Conservation (phyloP, 139 green algal genomes). For the Micractinium sp. region DNA sequence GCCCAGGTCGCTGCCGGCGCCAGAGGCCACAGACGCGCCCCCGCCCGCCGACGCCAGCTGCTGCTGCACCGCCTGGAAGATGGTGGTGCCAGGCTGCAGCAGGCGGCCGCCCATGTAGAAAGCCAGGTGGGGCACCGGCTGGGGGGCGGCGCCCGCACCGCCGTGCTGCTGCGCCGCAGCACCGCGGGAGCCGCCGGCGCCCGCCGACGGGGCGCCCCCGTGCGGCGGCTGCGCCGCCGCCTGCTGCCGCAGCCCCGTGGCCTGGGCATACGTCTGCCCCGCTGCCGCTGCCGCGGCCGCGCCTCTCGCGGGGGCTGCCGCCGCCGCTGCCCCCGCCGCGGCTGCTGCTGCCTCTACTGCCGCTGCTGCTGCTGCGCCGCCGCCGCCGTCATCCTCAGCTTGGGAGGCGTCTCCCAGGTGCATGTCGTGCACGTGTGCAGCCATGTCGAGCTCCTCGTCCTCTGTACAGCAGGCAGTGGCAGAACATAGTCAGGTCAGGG, state of each 20-base stretch:
- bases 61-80: conserved; percentile 82
- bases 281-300: conserved; percentile 13
- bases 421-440: conserved; percentile 77
- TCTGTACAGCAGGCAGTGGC: conserved; percentile 15
- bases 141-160: conserved; percentile 10
- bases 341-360: too few relatives aligned
- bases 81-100: conserved; percentile 65
- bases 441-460: conserved; percentile 50
- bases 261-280: conserved; percentile 23
- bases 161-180: conserved; percentile 1
- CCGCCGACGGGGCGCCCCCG: background rate
- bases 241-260: conserved; percentile 26
- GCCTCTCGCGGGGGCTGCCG: background rate
- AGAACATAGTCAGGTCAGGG: background rate
- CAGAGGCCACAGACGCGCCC: background rate
- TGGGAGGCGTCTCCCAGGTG: conserved; percentile 61
- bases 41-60: conserved; percentile 7
- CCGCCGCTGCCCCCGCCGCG: too few relatives aligned
- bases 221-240: background rate
- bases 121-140: conserved; percentile 58
- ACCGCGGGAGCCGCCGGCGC: too few relatives aligned
- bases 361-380: background rate
- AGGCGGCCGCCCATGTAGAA: conserved; percentile 69
- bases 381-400: background rate
- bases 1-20: conserved; percentile 22